Conservation (phyloP, 768 basidiomycete species). For the Pulveroboletus sp. region DNA sequence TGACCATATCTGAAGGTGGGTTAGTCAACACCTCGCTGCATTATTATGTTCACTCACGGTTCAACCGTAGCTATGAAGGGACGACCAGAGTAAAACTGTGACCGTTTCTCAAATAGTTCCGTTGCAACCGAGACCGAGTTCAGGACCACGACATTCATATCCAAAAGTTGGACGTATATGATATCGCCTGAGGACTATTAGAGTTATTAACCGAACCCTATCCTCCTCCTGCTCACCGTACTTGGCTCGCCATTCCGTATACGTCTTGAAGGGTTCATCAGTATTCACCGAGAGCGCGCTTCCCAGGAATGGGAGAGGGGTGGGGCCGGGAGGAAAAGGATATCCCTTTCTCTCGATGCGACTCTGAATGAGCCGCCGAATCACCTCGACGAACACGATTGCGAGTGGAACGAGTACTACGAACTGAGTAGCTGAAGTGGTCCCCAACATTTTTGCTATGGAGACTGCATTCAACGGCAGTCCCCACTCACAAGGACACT, state of each 20-base stretch:
- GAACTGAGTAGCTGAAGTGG: constrained; percentile 4
- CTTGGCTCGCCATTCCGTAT: constrained; percentile 13
- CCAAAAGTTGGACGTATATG: constrained; percentile 46
- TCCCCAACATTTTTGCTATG: constrained; percentile 4
- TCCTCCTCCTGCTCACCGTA: constrained; percentile 10
- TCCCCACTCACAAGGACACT: neutral
- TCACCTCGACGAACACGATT: neutral
- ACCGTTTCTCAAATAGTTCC: constrained; percentile 46
- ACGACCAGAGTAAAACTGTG: constrained; percentile 47
- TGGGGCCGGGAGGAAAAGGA: neutral
- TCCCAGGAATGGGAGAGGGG: constrained; percentile 18
- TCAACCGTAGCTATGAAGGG: constrained; percentile 29
- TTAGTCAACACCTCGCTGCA: neutral
- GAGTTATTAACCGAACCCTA: neutral
- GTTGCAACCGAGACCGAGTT: constrained; percentile 38
- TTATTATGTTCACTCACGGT: constrained; percentile 11
- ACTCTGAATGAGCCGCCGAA: neutral
- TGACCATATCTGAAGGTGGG: constrained; percentile 13
- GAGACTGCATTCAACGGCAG: neutral
- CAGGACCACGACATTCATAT: constrained; percentile 40
- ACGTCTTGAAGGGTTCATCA: constrained; percentile 13
- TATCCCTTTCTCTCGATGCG: constrained; percentile 9
- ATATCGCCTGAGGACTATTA: constrained; percentile 34
- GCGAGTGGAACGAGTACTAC: constrained; percentile 2
- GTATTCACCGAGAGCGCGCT: constrained; percentile 12